These are phyloP conservation scores for Neoboletus magnificus DNA, from an alignment of 768 basidiomycete genomes.

Conservation along the genomic window DNA sequence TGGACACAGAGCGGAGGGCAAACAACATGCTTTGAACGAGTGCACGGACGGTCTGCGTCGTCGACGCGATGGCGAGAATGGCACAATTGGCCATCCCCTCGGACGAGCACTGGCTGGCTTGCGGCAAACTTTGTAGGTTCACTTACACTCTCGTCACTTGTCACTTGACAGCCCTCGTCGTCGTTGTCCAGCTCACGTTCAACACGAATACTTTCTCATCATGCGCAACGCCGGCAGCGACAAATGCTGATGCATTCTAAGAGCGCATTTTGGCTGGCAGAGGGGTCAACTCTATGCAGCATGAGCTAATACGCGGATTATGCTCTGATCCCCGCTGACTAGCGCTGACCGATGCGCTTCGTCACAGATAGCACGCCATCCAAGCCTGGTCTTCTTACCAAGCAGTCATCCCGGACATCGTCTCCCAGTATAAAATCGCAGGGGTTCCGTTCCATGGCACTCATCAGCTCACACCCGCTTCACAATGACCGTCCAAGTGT, in stretches of 20 bases:
- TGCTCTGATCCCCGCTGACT: background rate
- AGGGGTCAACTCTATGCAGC: no score
- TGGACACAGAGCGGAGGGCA: background rate
- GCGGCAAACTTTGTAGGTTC: background rate
- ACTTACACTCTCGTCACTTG: background rate
- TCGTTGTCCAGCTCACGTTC: background rate
- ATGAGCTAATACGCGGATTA: no score
- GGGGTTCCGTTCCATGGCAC: background rate
- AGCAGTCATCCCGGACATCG: background rate
- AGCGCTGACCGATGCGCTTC: constrained; percentile 11
- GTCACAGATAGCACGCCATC: constrained; percentile 16
- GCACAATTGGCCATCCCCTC: constrained; percentile 22
- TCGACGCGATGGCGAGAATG: constrained; percentile 26
- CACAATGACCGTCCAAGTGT: constrained; percentile 21
- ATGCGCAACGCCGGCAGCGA: no score
- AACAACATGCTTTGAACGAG: constrained; percentile 27
- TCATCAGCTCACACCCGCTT: background rate
- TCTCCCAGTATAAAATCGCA: constrained; percentile 7
- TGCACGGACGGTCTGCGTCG: constrained; percentile 14
- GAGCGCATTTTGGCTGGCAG: no score
- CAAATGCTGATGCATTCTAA: no score
- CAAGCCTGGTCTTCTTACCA: constrained; percentile 4
- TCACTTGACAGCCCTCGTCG: background rate
- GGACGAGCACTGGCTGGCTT: background rate
- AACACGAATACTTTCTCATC: no score